Evolutionary conservation across 805 yeast genomes (phyloP), one percentile per base, ranked within the genome.

Genomic region (Blastobotrys chiropterorum): DNA sequence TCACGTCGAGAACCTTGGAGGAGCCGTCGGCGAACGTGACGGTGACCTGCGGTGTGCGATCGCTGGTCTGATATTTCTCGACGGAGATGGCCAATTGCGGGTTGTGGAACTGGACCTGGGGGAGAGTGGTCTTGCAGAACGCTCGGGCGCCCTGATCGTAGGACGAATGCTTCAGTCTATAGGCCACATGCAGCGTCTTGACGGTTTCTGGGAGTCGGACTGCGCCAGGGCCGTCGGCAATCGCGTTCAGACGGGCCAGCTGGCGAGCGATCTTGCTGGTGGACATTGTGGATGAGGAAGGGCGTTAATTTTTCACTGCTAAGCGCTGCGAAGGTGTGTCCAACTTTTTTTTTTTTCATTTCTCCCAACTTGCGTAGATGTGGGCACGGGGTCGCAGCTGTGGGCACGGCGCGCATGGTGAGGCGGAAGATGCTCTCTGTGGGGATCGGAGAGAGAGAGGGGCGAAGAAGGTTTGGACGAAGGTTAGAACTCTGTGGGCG

Each of bases 51-150:
- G 45, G 45, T 13, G 45, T 21, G 3, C 34, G n/a, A 13, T n/a
- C 34, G 45, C 31, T 21, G 31, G 78, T 78, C 16, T 75, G 77
- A 47, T 68, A 71, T 58, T 90, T 73, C 13, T 76, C 70, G 38
- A 88, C 83, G 20, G 76, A 73, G 51, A 88, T 80, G 20, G 80
- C 76, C 22, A 86, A 62, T 44, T 72, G 70, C n/a, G 92, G 90
- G 67, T 90, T 90, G 71, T 88, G 90, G 67, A 86, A 90, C 65
- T 81, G 83, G 56, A 90, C 74, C 4, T 90, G 81, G 21, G 94
- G 95, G 52, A 90, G 72, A 68, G 81, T 78, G 48, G 74, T 70
- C 59, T 79, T 80, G 94, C 95, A 86, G 68, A 90, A 87, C 58
- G 78, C 77, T 60, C 83, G 80, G 2, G 64, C 58, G 4, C 62